Evolutionary conservation across 2,329 filamentous ascomycete genomes (phyloP).

Genomic region (Sphaerulina populicola): DNA sequence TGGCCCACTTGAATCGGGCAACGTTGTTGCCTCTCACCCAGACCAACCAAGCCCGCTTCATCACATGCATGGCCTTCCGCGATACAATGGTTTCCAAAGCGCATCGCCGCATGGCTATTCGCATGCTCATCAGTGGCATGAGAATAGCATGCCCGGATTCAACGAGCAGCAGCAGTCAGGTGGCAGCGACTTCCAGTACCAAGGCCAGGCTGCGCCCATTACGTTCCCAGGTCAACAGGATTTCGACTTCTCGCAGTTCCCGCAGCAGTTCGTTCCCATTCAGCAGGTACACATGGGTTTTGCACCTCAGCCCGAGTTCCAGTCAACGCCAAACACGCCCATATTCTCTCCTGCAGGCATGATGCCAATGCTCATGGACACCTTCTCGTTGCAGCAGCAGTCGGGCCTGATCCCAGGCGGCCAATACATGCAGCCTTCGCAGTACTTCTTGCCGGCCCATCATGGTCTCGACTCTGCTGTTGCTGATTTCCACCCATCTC

Average conservation of each 20-base stretch:
- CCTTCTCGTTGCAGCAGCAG: conserved; percentile 5
- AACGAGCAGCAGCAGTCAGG: conserved; percentile 6
- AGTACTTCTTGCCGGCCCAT: conserved; percentile 16
- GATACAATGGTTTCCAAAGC: background rate
- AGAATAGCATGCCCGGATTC: background rate
- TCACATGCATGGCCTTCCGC: conserved; percentile 4
- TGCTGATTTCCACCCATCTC: conserved; percentile 12
- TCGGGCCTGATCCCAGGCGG: conserved; percentile 7
- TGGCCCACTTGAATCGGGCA: background rate
- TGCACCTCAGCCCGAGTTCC: conserved; percentile 21
- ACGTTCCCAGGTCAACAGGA: conserved; percentile 14
- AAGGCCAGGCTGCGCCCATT: background rate
- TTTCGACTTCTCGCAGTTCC: conserved; percentile 14
- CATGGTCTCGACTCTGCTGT: conserved; percentile 4
- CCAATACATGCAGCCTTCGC: background rate
- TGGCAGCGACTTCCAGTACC: conserved; percentile 2
- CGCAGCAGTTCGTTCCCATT: background rate
- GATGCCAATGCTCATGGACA: conserved; percentile 12
- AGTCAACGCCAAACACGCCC: conserved; percentile 17
- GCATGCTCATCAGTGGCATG: conserved; percentile 5
- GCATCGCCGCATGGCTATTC: conserved; percentile 5
- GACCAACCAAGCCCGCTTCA: background rate
- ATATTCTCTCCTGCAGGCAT: conserved; percentile 13
- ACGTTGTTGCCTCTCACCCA: background rate
- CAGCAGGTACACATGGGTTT: conserved; percentile 15